These are phyloP conservation scores for Streptanthus diversifolius DNA, from an alignment of 345 rosid species.

Conservation along the genomic window DNA sequence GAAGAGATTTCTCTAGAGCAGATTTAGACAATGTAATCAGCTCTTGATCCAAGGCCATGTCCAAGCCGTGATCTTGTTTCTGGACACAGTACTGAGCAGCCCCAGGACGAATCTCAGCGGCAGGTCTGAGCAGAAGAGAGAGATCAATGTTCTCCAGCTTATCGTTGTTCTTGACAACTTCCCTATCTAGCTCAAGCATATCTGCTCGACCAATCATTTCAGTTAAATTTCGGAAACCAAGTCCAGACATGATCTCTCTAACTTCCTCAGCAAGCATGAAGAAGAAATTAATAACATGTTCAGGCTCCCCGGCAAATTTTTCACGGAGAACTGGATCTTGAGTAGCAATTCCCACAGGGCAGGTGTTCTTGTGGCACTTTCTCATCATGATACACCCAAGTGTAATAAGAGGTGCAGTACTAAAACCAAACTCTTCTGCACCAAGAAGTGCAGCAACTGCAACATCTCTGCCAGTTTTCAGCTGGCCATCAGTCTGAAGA, in stretches of 20 bases:
- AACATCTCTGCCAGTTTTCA: slow-evolving; percentile 98
- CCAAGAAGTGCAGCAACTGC: slow-evolving; percentile 98
- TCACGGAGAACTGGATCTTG: slow-evolving; percentile 98
- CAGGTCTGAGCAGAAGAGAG: slow-evolving; percentile 79
- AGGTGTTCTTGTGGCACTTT: slow-evolving; percentile 98
- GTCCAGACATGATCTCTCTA: slow-evolving; percentile 91
- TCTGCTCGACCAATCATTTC: slow-evolving; percentile 99
- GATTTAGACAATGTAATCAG: slow-evolving; percentile 62
- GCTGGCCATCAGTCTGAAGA: slow-evolving; percentile 98
- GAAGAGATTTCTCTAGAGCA: slow-evolving; percentile 76
- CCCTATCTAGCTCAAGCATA: slow-evolving; percentile 95
- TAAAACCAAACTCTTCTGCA: slow-evolving; percentile 99
- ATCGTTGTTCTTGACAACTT: slow-evolving; percentile 69
- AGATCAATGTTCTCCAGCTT: slow-evolving; percentile 89
- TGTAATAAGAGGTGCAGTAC: slow-evolving; percentile 98
- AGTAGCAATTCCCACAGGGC: slow-evolving; percentile 99
- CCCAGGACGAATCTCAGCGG: slow-evolving; percentile 91
- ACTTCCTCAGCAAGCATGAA: slow-evolving; percentile 99
- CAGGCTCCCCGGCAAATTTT: slow-evolving; percentile 99
- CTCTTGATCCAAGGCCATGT: slow-evolving; percentile 86
- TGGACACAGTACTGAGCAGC: slow-evolving; percentile 92
- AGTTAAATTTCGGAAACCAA: slow-evolving; percentile 73
- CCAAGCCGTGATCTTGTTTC: slow-evolving; percentile 95
- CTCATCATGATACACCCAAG: slow-evolving; percentile 99
- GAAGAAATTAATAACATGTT: slow-evolving; percentile 95